These are phyloP conservation scores for Vaccinium macrocarpon DNA, from an alignment of 148 eudicot genomes.

Conservation along the genomic window DNA sequence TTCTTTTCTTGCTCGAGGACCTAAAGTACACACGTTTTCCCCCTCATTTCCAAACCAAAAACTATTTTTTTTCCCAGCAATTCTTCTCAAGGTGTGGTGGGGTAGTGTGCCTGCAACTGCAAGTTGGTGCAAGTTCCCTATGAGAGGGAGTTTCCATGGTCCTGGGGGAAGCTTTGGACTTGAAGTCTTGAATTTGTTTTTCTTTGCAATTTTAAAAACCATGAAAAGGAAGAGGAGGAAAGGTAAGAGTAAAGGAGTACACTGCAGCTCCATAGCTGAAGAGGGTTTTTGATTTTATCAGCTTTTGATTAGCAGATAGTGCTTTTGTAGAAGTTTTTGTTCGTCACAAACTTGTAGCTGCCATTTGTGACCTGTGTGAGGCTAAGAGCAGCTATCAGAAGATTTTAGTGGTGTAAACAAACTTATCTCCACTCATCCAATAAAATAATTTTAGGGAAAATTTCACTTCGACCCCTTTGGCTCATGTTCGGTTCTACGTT, in stretches of 20 bases:
- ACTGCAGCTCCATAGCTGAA: slow-evolving; percentile 6
- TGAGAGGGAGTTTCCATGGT: slow-evolving; percentile 8
- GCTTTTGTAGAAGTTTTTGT: background rate
- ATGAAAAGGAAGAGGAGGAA: slow-evolving; percentile 9
- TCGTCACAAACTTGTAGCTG: too few relatives aligned
- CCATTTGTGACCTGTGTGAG: too few relatives aligned
- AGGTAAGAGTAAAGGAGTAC: background rate
- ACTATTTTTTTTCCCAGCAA: background rate
- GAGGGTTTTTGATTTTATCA: background rate
- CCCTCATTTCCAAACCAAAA: background rate
- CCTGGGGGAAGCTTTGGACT: slow-evolving; percentile 8
- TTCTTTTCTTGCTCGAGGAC: background rate
- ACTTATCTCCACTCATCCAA: too few relatives aligned
- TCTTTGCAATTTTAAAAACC: background rate
- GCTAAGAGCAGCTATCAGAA: too few relatives aligned
- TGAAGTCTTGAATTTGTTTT: background rate
- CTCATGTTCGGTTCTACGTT: too few relatives aligned
- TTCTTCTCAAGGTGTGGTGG: background rate
- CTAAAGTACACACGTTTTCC: background rate
- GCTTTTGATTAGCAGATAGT: background rate
- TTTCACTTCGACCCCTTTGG: too few relatives aligned
- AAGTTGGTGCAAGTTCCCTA: slow-evolving; percentile 11
- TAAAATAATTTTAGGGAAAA: too few relatives aligned
- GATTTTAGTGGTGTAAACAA: too few relatives aligned
- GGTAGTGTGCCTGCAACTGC: background rate